Conservation (phyloP, 768 basidiomycete species). For the Russula lepida region DNA sequence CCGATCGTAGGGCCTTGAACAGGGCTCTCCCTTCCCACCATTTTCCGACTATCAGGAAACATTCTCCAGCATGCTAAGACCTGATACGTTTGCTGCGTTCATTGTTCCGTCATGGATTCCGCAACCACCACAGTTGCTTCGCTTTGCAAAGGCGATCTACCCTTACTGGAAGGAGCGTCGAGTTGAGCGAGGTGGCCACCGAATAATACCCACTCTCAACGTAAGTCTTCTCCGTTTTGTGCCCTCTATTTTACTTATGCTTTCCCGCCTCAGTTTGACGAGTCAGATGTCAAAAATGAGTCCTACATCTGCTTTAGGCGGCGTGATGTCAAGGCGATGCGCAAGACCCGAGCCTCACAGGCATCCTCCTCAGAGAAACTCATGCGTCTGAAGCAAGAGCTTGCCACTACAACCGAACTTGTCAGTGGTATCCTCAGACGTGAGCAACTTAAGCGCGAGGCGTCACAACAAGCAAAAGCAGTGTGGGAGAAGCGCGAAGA, state of each 20-base stretch:
- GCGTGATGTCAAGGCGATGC: constrained; percentile 85
- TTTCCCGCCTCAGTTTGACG: constrained; percentile 55
- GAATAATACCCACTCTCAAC: constrained; percentile 82
- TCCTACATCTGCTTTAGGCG: constrained; percentile 97
- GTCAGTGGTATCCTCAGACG: constrained; percentile 60
- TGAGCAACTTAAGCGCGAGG: constrained; percentile 68
- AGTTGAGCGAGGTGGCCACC: constrained; percentile 67
- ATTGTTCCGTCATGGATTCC: constrained; percentile 64
- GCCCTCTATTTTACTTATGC: background rate
- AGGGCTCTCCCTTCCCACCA: constrained; percentile 59
- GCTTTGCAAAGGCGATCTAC: constrained; percentile 67
- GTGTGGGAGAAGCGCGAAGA: constrained; percentile 76
- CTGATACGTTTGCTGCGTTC: constrained; percentile 62
- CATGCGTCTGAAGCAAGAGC: constrained; percentile 67
- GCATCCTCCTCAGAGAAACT: constrained; percentile 86
- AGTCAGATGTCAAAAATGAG: constrained; percentile 81
- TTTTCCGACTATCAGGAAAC: constrained; percentile 67
- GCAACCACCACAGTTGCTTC: constrained; percentile 48
- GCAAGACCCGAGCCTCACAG: constrained; percentile 91
- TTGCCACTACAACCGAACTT: constrained; percentile 63
- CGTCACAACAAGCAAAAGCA: constrained; percentile 44
- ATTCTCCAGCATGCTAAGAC: constrained; percentile 50
- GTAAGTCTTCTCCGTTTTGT: constrained; percentile 39
- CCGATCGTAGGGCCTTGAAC: constrained; percentile 46
- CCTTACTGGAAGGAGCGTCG: constrained; percentile 88